Evolutionary conservation across 352 stramenopile genomes (phyloP), one percentile per base, ranked within the genome.

Genomic region (Globisporangium lucens): DNA sequence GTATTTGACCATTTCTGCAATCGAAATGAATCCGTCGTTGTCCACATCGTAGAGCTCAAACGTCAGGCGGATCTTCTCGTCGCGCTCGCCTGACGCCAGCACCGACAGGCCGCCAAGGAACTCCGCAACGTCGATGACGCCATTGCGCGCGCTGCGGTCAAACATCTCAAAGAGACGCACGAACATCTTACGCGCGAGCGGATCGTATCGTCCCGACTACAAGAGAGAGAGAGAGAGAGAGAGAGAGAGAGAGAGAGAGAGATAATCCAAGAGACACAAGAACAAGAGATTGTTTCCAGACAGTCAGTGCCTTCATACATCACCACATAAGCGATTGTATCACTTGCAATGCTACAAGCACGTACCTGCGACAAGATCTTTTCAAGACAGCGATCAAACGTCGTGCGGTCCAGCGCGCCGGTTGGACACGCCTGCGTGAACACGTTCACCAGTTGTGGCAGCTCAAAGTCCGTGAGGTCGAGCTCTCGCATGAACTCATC

Each of bases 41-140:
- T 97, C 89, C 56, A 73, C 71, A 35, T 97, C 90, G 69, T 93
- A 97, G 10, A 97, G 76, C 55, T 95, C 85, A 69, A 97, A 97
- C 24, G 80, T 93, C 20, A 87, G 72, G 3, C 75, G 79, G 57
- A 96, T 91, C 69, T 95, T 95, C 63, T 97, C 85, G 43, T 95
- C 85, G 15, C 83, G 83, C 24, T 94, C 85, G 27, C 90, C 90
- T 27, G 75, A 85, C 3, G 82, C 84, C 56, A 97, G 92, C 38
- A 96, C 84, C 6, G 87, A 94, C 5, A 97, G 70, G 17, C 89
- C 90, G 10, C 83, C 85, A 1, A 96, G 71, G 53, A 97, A 95
- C 57, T 92, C 86, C 0, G 78, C 75, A 33, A 95, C 85, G 62
- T 97, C 87, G 41, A 94, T 82, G 27, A 93, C 76, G 33, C 88